A percentile compares a stretch with the other conserved stretches of the same genome.
phyloP scores from a whole-genome alignment of 1,139 yeast genomes.

The Diutina mesorugosa region DNA sequence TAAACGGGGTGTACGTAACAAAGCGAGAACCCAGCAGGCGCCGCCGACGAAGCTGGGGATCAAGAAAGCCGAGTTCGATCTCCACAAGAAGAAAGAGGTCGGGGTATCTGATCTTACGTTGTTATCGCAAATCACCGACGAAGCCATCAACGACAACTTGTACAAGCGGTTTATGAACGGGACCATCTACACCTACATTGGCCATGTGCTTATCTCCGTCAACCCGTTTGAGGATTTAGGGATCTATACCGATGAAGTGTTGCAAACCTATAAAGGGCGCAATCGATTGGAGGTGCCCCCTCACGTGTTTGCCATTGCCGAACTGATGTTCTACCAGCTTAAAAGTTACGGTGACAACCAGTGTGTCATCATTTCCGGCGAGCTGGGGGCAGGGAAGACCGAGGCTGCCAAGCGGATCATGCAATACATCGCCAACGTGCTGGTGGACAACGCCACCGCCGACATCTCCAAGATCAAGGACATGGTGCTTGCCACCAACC shows the following conservation, averaged over 20 bases:
- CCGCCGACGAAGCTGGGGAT: slow-evolving; percentile 54
- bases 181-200: slow-evolving; percentile 79
- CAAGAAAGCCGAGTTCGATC: slow-evolving; percentile 86
- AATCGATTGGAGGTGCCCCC: slow-evolving; percentile 97
- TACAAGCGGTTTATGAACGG: slow-evolving; percentile 83
- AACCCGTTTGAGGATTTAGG: slow-evolving; percentile 96
- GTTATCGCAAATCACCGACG: slow-evolving; percentile 80
- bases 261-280: slow-evolving; percentile 75
- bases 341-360: slow-evolving; percentile 91
- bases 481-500: slow-evolving; percentile 97
- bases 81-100: slow-evolving; percentile 84
- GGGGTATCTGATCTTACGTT: slow-evolving; percentile 94
- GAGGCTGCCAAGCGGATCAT: slow-evolving; percentile 97
- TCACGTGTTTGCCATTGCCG: slow-evolving; percentile 97
- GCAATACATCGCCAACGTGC: slow-evolving; percentile 93
- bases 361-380: slow-evolving; percentile 97
- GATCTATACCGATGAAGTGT: slow-evolving; percentile 69
- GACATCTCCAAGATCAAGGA: slow-evolving; percentile 76
- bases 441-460: slow-evolving; percentile 18
- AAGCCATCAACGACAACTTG: slow-evolving; percentile 83
- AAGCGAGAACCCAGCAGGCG: slow-evolving; percentile 35
- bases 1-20: slow-evolving; percentile 60
- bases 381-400: slow-evolving; percentile 98
- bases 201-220: slow-evolving; percentile 84
- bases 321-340: slow-evolving; percentile 90